Base-by-base conservation (phyloP, 2,329 filamentous ascomycete genomes). In the Ophiostoma ips region DNA sequence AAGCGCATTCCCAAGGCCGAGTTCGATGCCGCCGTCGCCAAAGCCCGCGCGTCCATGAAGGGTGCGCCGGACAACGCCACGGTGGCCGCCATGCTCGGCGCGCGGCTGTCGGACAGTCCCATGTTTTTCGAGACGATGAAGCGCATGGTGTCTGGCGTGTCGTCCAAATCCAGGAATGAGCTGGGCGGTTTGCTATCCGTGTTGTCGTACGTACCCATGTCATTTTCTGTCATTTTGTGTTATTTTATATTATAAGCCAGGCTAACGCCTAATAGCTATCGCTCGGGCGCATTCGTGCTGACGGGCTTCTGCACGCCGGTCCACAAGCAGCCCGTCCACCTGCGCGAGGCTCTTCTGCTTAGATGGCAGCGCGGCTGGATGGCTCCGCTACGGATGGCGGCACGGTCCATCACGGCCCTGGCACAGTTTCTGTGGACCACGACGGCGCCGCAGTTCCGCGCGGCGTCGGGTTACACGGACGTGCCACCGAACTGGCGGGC, bases 281-380 rank as follows among this genome's bases (percentile, higher is more conserved):
- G 48, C 7, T 62, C 73, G 3, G 83, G 83, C 24, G 77, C 79
- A 24, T 64, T 84, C 16, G 61, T 84, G 6, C 67, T 86, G 44
- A 87, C 84, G 0, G 82, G 83, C n/a, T 76, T 79, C 60, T 70
- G 74, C 55, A 76, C 72, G 0, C 77, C 81, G 1, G 63, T 87
- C 43, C 70, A 77, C 49, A 65, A 76, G 48, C 82, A 85, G 55
- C 73, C 83, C 1, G 57, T 79, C 18, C 63, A 72, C 33, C 66
- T 77, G 16, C 76, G 83, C 35, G 73, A 84, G 59, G 66, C 71
- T 30, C 77, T 87, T 46, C 56, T 88, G 36, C 69, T 75, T 48
- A 64, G 68, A 31, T 88, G 84, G 84, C 60, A 66, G n/a, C 68
- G 61, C 2, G 76, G 81, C 1, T 71, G 75, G 51, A 61, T 83